A percentile compares a stretch with the other conserved stretches of the same genome.
These are phyloP conservation scores for Eimeria sp. DNA, from an alignment of 169 alveolate genomes.

Conservation along the genomic window DNA sequence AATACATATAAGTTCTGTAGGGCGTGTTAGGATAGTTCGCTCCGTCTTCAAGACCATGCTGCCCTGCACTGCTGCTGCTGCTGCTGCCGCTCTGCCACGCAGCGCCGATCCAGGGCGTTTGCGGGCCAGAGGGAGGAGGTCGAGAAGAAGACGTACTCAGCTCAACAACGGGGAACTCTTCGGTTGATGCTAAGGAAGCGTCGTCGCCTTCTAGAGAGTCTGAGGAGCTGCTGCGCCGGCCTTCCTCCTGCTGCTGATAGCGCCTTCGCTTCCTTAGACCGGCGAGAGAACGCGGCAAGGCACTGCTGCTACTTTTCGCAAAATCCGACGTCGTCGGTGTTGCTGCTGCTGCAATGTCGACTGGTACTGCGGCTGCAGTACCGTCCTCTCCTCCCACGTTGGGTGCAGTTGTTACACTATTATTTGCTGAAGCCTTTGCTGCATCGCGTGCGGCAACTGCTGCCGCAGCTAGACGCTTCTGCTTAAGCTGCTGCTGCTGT, in stretches of 20 bases:
- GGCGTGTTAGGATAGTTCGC: constrained; percentile 41
- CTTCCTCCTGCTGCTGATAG: not conserved
- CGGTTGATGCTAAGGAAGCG: not conserved
- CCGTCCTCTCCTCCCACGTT: too few species aligned
- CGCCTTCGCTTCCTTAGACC: constrained; percentile 14
- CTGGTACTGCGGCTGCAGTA: not conserved
- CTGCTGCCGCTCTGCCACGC: not conserved
- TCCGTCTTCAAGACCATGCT: not conserved
- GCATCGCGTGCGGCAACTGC: not conserved
- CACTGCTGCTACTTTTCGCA: not conserved
- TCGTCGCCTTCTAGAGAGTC: not conserved
- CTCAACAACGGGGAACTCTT: constrained; percentile 31
- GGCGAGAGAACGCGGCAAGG: not conserved
- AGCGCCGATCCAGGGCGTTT: not conserved
- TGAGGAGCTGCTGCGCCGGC: not conserved
- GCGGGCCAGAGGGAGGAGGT: constrained; percentile 23
- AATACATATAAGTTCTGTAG: constrained; percentile 52
- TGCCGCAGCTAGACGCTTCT: not conserved
- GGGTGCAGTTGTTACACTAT: too few species aligned
- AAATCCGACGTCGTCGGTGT: not conserved
- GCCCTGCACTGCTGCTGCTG: not conserved
- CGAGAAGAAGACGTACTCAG: constrained; percentile 23
- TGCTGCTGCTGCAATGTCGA: not conserved
- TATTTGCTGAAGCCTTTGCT: not conserved
- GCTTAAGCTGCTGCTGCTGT: not conserved